A percentile compares a stretch with the other conserved stretches of the same genome.
Evolutionary conservation across 2,329 filamentous ascomycete species (phyloP).

Genomic region (Ceratocystis albifundus): DNA sequence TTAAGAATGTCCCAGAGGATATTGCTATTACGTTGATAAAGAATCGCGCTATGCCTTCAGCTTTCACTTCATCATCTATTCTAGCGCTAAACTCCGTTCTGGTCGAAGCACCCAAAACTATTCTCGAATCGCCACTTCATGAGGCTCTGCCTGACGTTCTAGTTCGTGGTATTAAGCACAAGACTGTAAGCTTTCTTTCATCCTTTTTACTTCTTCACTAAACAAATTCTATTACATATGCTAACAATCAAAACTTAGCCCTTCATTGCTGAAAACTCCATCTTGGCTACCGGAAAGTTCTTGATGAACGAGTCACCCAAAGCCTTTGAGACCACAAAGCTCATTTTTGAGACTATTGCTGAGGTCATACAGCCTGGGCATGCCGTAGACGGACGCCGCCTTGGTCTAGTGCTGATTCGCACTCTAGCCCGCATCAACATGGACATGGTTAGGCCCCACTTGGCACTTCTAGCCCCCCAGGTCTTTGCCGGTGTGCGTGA

Average conservation of each 20-base stretch:
- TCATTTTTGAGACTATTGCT: slow-evolving; percentile 68
- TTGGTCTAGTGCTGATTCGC: slow-evolving; percentile 76
- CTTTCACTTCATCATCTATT: slow-evolving; percentile 67
- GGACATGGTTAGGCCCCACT: slow-evolving; percentile 69
- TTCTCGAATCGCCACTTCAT: slow-evolving; percentile 54
- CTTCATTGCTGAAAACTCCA: slow-evolving; percentile 78
- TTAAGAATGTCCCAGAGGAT: slow-evolving; percentile 71
- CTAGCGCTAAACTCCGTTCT: slow-evolving; percentile 82
- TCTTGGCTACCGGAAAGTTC: slow-evolving; percentile 84
- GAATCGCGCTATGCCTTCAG: slow-evolving; percentile 65
- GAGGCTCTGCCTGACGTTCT: slow-evolving; percentile 69
- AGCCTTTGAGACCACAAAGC: slow-evolving; percentile 64
- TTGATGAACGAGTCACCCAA: slow-evolving; percentile 58
- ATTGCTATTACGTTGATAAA: slow-evolving; percentile 49
- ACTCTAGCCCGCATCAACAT: slow-evolving; percentile 71
- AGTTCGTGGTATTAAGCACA: slow-evolving; percentile 64
- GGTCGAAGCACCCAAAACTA: slow-evolving; percentile 60
- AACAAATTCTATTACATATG: not conserved
- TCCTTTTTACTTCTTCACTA: not conserved
- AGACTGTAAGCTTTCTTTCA: slow-evolving; percentile 48
- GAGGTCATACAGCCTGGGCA: slow-evolving; percentile 64
- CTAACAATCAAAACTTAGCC: slow-evolving; percentile 38
- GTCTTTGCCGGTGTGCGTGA: slow-evolving; percentile 87
- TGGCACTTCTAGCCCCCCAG: slow-evolving; percentile 65
- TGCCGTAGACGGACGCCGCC: slow-evolving; percentile 69